Base-by-base conservation (phyloP, 2,329 filamentous ascomycete species). In the Thelonectria discophora region DNA sequence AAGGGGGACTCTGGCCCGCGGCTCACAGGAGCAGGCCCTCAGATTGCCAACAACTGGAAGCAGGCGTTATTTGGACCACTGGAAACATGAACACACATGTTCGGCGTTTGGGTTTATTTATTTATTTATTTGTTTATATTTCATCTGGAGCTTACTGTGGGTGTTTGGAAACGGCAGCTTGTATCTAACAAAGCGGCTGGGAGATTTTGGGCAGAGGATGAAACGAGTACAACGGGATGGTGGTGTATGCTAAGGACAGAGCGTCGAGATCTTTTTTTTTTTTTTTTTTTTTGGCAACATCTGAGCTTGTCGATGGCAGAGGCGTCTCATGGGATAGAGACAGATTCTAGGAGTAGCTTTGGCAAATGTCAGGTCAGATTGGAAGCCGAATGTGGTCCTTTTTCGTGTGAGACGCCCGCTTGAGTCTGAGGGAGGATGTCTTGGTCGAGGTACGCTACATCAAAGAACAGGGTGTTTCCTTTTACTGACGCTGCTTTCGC, bases 11-110 rank as follows among this genome's bases (percentile, higher is more conserved):
- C 64, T 60, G 64, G 64, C 62, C 56, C 59, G 70, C 68, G 62
- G 61, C 66, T 70, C 65, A 69, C 57, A 66, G 70, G 67, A 71
- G 64, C 64, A 64, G 56, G 60, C 60, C 63, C 68, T 60, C 67
- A 72, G 66, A 65, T 66, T 69, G 67, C 64, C 60, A 55, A 27
- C 55, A 64, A 45, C 61, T 62, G 58, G 64, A 60, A 73, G 72
- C 69, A 63, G 71, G 72, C 66, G 72, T 74, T 69, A 50, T 37
- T 52, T 59, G 52, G 32, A 56, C 54, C 48, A 61, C 61, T 24
- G 20, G 65, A 47, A 46, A 58, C 56, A 37, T 37, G 34, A 13
- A 11, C 6, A 37, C 70, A 72, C 69, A 45, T 30, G 63, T 56
- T 62, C 57, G 70, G 71, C 66, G 70, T 72, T 72, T 70, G 65